Percentiles rank a stretch among this genome's conserved stretches.
phyloP scores from a whole-genome alignment of 805 yeast species.

The Maudiozyma serrabonitensis region DNA sequence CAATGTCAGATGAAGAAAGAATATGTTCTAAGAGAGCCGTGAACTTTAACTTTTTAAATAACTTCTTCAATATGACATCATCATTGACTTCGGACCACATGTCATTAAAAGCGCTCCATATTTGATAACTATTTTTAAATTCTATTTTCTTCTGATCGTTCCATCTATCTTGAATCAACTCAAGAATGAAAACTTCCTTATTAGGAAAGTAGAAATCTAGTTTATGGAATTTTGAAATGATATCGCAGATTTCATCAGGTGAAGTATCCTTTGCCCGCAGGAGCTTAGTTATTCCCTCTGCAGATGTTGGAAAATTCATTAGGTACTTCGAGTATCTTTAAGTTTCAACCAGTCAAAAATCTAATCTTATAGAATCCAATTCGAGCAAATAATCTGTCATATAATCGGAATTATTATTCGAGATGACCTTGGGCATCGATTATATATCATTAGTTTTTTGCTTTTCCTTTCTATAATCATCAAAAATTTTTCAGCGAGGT shows the following conservation, averaged over 20 bases:
- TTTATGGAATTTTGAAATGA: constrained; percentile 30
- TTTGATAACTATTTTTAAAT: constrained; percentile 34
- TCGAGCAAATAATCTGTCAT: too few relatives aligned
- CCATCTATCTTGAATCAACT: constrained; percentile 50
- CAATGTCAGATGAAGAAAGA: constrained; percentile 1
- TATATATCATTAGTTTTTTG: too few relatives aligned
- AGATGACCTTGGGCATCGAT: too few relatives aligned
- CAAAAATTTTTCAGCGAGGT: too few relatives aligned
- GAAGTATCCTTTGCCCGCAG: constrained; percentile 45
- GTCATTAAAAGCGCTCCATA: constrained; percentile 43
- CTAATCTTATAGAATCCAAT: too few relatives aligned
- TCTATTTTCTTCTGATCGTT: constrained; percentile 35
- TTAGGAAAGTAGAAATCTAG: constrained; percentile 44
- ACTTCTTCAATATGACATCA: constrained; percentile 29
- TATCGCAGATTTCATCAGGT: constrained; percentile 33
- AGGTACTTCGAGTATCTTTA: background rate
- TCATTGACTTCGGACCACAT: constrained; percentile 31
- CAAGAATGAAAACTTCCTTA: constrained; percentile 43
- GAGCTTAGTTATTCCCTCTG: constrained; percentile 46
- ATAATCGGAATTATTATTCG: too few relatives aligned
- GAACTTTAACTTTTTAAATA: constrained; percentile 35
- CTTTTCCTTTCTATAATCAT: too few relatives aligned
- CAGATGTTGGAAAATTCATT: constrained; percentile 21
- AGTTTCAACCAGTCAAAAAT: too few relatives aligned
- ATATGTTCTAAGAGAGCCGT: constrained; percentile 22